phyloP scores from a whole-genome alignment of 148 eudicot genomes.

The Vaccinium myrtillus region DNA sequence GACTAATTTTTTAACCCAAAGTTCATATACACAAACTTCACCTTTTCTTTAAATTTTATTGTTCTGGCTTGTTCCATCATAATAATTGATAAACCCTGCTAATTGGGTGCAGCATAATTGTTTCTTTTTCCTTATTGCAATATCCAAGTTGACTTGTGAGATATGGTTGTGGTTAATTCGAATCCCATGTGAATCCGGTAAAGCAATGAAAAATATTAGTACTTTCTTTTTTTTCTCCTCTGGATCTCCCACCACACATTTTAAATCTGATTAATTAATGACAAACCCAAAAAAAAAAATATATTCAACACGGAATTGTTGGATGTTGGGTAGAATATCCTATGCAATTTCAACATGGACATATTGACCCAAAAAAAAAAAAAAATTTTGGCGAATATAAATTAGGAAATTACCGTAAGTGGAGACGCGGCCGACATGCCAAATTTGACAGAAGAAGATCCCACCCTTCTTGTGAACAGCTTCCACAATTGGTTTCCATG shows the following conservation, averaged over 20 bases:
- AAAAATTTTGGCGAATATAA: not conserved
- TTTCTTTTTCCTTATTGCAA: no score
- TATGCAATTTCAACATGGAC: not conserved
- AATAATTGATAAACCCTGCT: no score
- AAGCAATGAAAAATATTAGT: not conserved
- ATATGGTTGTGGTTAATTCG: no score
- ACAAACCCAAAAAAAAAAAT: not conserved
- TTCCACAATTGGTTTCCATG: constrained; percentile 43
- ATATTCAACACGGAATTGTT: not conserved
- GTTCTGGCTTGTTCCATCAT: not conserved
- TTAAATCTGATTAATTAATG: not conserved
- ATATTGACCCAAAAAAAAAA: not conserved
- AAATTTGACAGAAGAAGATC: constrained; percentile 34
- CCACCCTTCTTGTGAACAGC: constrained; percentile 41
- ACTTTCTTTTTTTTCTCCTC: not conserved
- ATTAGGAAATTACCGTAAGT: constrained; percentile 15
- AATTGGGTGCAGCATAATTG: no score
- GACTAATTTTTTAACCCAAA: no score
- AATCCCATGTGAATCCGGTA: no score
- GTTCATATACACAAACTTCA: not conserved
- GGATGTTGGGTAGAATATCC: not conserved
- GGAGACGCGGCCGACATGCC: constrained; percentile 38
- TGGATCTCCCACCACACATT: not conserved
- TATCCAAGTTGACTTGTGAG: not conserved
- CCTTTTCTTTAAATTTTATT: not conserved